Evolutionary conservation across 768 basidiomycete species (phyloP).

Genomic region (Podaxis rugospora): DNA sequence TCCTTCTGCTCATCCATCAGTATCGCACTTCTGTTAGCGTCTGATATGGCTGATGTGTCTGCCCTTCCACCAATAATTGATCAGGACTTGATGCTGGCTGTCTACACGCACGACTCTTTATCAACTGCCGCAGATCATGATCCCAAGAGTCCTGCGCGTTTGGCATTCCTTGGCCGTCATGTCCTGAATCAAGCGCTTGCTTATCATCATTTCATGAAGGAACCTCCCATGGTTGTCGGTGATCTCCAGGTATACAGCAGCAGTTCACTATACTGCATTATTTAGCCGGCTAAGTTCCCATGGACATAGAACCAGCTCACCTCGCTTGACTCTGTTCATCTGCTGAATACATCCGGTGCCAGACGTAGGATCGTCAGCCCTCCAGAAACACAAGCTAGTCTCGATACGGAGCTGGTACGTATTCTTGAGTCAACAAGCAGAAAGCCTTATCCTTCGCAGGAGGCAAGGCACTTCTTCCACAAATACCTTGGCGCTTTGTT

Average conservation of each 20-base stretch:
- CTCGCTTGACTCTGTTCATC: neutral
- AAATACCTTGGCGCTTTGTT: neutral
- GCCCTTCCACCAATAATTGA: conserved; percentile 53
- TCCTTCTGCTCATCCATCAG: neutral
- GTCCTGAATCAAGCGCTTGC: neutral
- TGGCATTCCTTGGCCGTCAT: neutral
- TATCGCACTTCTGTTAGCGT: conserved; percentile 9
- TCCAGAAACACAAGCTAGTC: neutral
- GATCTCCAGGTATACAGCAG: neutral
- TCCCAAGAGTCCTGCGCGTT: neutral
- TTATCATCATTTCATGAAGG: neutral
- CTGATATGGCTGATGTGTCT: conserved; percentile 29
- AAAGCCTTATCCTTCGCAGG: neutral
- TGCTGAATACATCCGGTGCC: neutral
- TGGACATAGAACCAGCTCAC: neutral
- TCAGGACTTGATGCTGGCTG: conserved; percentile 48
- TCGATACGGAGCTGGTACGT: neutral
- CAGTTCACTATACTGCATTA: neutral
- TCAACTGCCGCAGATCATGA: neutral
- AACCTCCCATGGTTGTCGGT: neutral
- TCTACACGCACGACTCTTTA: conserved; percentile 45
- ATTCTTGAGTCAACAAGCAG: neutral
- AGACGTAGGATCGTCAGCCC: neutral
- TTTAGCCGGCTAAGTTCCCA: neutral
- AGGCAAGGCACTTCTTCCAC: neutral